phyloP scores from a whole-genome alignment of 1,284 basidiomycete species.

The Cryptococcus sp. region DNA sequence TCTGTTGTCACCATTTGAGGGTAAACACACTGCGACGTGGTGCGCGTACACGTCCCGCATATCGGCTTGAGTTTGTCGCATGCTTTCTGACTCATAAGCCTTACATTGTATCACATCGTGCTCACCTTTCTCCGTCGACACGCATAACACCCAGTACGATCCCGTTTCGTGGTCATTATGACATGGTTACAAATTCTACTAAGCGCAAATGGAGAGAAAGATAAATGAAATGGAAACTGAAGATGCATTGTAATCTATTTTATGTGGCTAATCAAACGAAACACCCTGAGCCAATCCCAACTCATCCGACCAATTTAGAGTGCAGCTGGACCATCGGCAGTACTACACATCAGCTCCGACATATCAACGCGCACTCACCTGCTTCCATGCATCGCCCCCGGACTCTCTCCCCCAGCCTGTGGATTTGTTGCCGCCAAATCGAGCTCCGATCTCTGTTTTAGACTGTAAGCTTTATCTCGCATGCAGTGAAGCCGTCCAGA shows the following conservation, averaged over 20 bases:
- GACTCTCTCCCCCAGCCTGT: conserved; percentile 80
- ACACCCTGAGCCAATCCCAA: conserved; percentile 87
- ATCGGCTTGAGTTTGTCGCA: neutral
- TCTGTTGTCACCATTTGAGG: conserved; percentile 27
- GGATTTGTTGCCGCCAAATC: conserved; percentile 87
- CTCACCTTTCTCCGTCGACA: neutral
- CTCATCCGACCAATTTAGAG: conserved; percentile 82
- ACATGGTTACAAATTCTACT: too few species aligned
- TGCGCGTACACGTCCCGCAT: neutral
- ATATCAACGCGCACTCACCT: conserved; percentile 57
- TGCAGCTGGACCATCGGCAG: conserved; percentile 71
- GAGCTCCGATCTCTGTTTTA: conserved; percentile 73
- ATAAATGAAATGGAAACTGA: too few species aligned
- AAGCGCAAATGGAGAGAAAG: too few species aligned
- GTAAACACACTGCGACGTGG: conserved; percentile 22
- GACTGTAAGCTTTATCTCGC: too few species aligned
- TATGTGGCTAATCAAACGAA: conserved; percentile 59
- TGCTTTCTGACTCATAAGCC: neutral
- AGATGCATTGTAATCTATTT: too few species aligned
- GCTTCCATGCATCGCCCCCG: conserved; percentile 90
- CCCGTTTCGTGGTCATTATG: neutral
- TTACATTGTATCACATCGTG: neutral
- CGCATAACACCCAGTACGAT: neutral
- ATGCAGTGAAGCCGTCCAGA: too few species aligned
- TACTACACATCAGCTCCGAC: conserved; percentile 47